These are phyloP conservation scores for Fusarium sarcochroum DNA, from an alignment of 2,329 filamentous ascomycete species.

Conservation along the genomic window DNA sequence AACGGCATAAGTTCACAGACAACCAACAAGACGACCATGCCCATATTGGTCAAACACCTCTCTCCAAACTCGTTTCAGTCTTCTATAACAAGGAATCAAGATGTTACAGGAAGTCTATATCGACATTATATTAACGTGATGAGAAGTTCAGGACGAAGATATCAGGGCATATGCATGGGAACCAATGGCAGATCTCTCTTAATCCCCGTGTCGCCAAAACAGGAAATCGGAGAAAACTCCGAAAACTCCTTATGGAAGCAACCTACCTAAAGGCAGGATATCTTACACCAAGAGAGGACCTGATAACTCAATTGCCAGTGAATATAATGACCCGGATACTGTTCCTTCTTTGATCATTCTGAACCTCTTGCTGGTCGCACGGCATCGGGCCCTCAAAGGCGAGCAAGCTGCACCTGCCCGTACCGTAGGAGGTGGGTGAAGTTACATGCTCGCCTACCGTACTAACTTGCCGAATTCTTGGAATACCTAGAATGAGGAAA, in stretches of 20 bases:
- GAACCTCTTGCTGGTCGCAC: no score
- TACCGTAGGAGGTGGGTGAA: neutral
- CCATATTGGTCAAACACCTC: neutral
- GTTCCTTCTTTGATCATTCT: neutral
- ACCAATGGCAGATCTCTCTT: conserved; percentile 29
- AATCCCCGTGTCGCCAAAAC: conserved; percentile 10
- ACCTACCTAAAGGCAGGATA: neutral
- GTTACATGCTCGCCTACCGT: neutral
- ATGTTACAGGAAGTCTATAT: neutral
- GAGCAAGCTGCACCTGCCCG: conserved; percentile 6
- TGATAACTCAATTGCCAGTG: neutral
- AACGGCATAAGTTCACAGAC: neutral
- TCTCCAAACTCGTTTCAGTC: neutral
- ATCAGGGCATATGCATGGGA: neutral
- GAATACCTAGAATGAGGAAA: neutral
- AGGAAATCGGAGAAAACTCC: conserved; percentile 45
- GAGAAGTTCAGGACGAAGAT: neutral
- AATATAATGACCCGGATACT: neutral
- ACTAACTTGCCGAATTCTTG: neutral
- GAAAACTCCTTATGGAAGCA: conserved; percentile 42
- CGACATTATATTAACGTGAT: neutral
- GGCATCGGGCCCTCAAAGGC: neutral
- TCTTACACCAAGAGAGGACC: neutral
- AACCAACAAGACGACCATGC: neutral
- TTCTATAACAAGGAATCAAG: neutral